Base-by-base conservation (phyloP, 768 basidiomycete genomes). In the Dacryopinax spathularia region DNA sequence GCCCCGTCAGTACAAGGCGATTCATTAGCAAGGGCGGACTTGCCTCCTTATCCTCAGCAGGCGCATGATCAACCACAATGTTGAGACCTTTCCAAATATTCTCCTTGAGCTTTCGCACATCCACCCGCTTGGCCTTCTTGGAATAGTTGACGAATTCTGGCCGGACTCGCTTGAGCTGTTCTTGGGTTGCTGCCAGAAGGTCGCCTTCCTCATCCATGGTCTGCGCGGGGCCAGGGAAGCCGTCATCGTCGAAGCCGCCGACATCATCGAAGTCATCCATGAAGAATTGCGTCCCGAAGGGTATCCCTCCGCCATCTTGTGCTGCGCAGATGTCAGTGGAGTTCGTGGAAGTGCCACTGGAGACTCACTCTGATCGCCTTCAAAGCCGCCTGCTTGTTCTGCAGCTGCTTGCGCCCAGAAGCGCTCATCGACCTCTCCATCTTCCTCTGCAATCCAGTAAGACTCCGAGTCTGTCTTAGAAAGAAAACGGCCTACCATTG, bases 331-430 rank as follows among this genome's bases (percentile, higher is more conserved):
- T 27, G 34, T 12, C 25, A 44, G 43, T 20, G 7, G 13, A 44
- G 7, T 20, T 44, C 13, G n/a, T n/a, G 9, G 13, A 44, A 22
- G 13, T 15, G 12, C 43, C 2, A 13, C 15, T 29, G 25, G 3
- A 29, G 33, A 70, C 83, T 73, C 67, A 88, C 88, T 81, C 48
- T 85, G 86, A 60, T 89, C 87, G 25, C 73, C 77, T 20, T 73
- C 68, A 18, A 81, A 81, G 10, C 77, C 83, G 9, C 81, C 87
- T 15, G 84, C 85, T 73, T 89, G 86, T 60, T 89, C 84, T 0
- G 90, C 91, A 10, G 92, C 93, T 2, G 91, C 91, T 69, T 91
- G 88, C 0, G 93, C 94, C 96, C 96, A 98, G 78, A 93, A 98
- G 66, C 89, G 85, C 75, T 94, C 92, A 71, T 97, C 95, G 29